Percentiles rank a stretch among this genome's conserved stretches.
These are phyloP conservation scores for Begonia peltatifolia DNA, from an alignment of 306 rosid species.

Conservation along the genomic window DNA sequence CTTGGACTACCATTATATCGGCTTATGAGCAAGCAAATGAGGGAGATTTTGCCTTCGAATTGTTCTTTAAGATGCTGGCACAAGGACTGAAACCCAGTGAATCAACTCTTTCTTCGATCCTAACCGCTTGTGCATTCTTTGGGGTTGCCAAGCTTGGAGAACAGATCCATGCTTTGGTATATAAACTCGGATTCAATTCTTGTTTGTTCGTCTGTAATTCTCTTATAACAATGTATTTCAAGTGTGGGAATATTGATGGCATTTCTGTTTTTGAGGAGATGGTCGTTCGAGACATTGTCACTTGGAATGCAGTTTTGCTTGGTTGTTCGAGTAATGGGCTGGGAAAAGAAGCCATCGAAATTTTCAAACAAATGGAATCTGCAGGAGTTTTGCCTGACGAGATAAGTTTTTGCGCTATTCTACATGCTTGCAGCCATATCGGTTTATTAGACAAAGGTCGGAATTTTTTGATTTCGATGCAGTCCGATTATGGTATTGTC, in stretches of 20 bases:
- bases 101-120: conserved; percentile 13
- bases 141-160: conserved; percentile 17
- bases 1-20: conserved; percentile 23
- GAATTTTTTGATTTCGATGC: conserved; percentile 21
- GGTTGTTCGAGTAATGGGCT: conserved; percentile 21
- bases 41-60: conserved; percentile 13
- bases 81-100: conserved; percentile 12
- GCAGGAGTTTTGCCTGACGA: conserved; percentile 11
- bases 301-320: conserved; percentile 26
- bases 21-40: conserved; percentile 19
- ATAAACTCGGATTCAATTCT: conserved; percentile 20
- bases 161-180: conserved; percentile 13
- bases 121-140: conserved; percentile 17
- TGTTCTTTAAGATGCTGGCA: conserved; percentile 18
- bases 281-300: conserved; percentile 12
- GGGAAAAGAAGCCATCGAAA: conserved; percentile 11
- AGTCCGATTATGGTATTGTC: conserved; percentile 12
- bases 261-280: conserved; percentile 15
- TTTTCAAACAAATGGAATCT: conserved; percentile 20
- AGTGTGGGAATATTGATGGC: conserved; percentile 21
- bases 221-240: conserved; percentile 24
- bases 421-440: conserved; percentile 23
- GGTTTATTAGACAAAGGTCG: conserved; percentile 15
- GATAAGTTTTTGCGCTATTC: conserved; percentile 17
- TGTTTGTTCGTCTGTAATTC: conserved; percentile 18